Percentiles rank a stretch among this genome's conserved stretches.
Conservation (phyloP, 768 basidiomycete species). For the Termitomyces heimii region DNA sequence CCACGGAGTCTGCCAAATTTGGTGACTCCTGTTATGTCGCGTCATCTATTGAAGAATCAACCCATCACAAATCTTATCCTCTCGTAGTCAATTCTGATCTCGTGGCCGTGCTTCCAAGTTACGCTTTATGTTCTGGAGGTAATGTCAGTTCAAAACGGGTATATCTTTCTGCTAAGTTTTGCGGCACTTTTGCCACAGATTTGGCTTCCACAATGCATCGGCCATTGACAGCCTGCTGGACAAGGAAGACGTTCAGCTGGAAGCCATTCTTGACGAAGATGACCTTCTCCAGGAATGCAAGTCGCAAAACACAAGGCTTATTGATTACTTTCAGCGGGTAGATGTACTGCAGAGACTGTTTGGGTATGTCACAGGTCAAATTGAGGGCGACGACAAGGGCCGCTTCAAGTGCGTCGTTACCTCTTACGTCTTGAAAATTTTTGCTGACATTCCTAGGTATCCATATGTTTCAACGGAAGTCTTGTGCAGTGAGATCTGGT, state of each 20-base stretch:
- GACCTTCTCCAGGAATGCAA: slow-evolving; percentile 96
- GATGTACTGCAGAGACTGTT: slow-evolving; percentile 78
- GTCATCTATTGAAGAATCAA: slow-evolving; percentile 1
- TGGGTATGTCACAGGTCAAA: slow-evolving; percentile 83
- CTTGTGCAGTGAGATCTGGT: slow-evolving; percentile 93
- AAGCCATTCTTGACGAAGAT: slow-evolving; percentile 89
- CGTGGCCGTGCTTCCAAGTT: slow-evolving; percentile 7
- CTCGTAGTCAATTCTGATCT: slow-evolving; percentile 10
- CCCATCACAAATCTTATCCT: slow-evolving; percentile 7
- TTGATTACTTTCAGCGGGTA: slow-evolving; percentile 79
- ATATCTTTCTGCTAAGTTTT: slow-evolving; percentile 22
- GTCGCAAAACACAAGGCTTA: slow-evolving; percentile 83
- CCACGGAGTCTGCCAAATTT: slow-evolving; percentile 1
- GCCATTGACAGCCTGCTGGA: slow-evolving; percentile 87
- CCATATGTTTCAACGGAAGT: slow-evolving; percentile 93
- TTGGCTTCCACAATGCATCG: slow-evolving; percentile 86
- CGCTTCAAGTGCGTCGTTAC: slow-evolving; percentile 67
- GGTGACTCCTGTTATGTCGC: slow-evolving; percentile 11
- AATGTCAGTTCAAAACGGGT: slow-evolving; percentile 24
- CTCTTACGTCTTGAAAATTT: background rate
- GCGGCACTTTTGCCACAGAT: slow-evolving; percentile 48
- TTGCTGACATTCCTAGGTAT: slow-evolving; percentile 47
- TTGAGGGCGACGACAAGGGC: slow-evolving; percentile 73
- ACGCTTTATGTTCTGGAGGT: slow-evolving; percentile 48
- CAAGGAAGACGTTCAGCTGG: slow-evolving; percentile 85